These are phyloP conservation scores for Ogataea dorogensis DNA, from an alignment of 805 yeast species.

Conservation along the genomic window DNA sequence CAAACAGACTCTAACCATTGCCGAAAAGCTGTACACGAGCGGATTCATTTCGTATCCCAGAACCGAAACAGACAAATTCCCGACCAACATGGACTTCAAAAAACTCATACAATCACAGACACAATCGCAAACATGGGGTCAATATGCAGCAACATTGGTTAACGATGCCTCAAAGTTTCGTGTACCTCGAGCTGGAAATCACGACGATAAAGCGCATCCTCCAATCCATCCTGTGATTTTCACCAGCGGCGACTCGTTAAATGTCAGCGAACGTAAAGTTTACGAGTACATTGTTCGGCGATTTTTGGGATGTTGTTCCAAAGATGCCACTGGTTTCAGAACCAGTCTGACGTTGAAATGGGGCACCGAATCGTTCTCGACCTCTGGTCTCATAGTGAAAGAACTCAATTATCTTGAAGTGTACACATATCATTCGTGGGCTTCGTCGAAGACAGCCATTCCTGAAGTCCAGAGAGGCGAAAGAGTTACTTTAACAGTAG, in stretches of 20 bases:
- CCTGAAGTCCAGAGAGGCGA: conserved; percentile 66
- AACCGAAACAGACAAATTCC: conserved; percentile 92
- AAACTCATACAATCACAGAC: conserved; percentile 60
- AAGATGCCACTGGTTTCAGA: conserved; percentile 78
- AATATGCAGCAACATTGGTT: conserved; percentile 52
- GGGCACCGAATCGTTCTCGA: conserved; percentile 72
- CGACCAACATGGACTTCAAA: conserved; percentile 68
- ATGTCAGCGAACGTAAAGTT: conserved; percentile 58
- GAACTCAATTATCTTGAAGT: conserved; percentile 79
- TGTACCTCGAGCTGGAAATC: conserved; percentile 76
- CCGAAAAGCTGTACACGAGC: conserved; percentile 80
- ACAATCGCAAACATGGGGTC: conserved; percentile 63
- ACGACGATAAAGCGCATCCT: conserved; percentile 96
- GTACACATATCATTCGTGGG: conserved; percentile 80
- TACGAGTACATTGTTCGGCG: conserved; percentile 85
- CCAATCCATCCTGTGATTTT: conserved; percentile 86
- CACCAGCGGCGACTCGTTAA: conserved; percentile 31
- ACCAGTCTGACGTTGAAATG: conserved; percentile 66
- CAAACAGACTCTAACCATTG: conserved; percentile 69
- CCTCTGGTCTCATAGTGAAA: conserved; percentile 71
- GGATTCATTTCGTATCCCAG: conserved; percentile 95
- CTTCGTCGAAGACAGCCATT: conserved; percentile 49
- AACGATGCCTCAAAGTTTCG: conserved; percentile 44
- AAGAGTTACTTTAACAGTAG: conserved; percentile 49
- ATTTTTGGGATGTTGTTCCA: conserved; percentile 88